phyloP scores from a whole-genome alignment of 257 asterid species.

The Gentiana dahurica region DNA sequence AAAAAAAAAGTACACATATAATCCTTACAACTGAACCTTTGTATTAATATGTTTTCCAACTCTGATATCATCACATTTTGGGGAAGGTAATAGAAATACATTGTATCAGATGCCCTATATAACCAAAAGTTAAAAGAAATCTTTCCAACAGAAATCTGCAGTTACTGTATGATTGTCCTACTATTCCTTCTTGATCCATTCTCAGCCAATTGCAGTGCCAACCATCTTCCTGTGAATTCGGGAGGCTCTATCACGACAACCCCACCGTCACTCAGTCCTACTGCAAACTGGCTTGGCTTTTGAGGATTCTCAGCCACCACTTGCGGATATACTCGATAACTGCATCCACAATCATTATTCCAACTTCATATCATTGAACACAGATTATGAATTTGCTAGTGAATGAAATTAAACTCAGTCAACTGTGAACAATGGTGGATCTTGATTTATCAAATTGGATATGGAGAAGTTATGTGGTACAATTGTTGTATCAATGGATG shows the following conservation, averaged over 20 bases:
- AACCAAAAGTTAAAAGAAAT: background rate
- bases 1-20: too few species aligned
- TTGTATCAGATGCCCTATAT: background rate
- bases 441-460: too few species aligned
- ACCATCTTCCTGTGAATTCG: constrained; percentile 36
- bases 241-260: constrained; percentile 49
- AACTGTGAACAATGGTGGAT: background rate
- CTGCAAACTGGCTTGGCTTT: constrained; percentile 47
- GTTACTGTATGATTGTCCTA: background rate
- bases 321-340: constrained; percentile 28
- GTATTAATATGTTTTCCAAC: too few species aligned
- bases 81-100: too few species aligned
- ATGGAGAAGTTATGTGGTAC: too few species aligned
- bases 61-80: too few species aligned
- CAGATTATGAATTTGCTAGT: background rate
- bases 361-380: background rate
- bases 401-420: background rate
- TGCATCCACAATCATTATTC: constrained; percentile 13
- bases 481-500: too few species aligned
- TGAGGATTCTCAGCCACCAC: constrained; percentile 69
- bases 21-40: too few species aligned
- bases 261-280: constrained; percentile 55
- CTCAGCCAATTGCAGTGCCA: background rate
- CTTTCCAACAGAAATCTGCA: background rate
- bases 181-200: background rate